A percentile compares a stretch with the other conserved stretches of the same genome.
Evolutionary conservation across 2,329 filamentous ascomycete genomes (phyloP).

Genomic region (Nothomitra cinnamomea): DNA sequence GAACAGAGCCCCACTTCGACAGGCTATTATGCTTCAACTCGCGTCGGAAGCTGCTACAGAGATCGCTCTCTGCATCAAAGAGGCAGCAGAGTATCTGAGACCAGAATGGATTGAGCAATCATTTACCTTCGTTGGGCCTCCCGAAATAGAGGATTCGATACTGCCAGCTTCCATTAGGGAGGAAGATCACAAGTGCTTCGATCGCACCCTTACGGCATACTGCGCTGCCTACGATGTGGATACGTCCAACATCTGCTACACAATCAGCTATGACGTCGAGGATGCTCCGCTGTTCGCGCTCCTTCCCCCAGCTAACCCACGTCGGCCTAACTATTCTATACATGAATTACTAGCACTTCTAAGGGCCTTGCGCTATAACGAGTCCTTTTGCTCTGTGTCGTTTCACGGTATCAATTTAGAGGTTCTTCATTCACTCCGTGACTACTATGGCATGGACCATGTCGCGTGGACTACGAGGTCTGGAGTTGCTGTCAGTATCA

Average conservation of each 20-base stretch:
- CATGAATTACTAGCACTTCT: constrained; percentile 54
- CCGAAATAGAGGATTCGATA: constrained; percentile 33
- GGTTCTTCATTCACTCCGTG: constrained; percentile 41
- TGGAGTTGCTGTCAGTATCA: constrained; percentile 34
- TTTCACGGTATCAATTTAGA: constrained; percentile 50
- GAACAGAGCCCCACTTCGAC: constrained; percentile 34
- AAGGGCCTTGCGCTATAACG: constrained; percentile 52
- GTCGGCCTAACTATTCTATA: constrained; percentile 36
- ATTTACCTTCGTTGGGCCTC: constrained; percentile 43
- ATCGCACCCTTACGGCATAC: constrained; percentile 51
- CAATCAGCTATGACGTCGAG: constrained; percentile 42
- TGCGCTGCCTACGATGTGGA: constrained; percentile 52
- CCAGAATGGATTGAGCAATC: constrained; percentile 49
- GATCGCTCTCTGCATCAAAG: constrained; percentile 43
- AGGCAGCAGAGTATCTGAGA: constrained; percentile 43
- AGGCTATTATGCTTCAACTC: constrained; percentile 37
- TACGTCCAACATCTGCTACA: constrained; percentile 48
- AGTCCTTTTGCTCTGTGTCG: constrained; percentile 49
- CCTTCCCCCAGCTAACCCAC: constrained; percentile 35
- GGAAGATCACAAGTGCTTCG: constrained; percentile 43
- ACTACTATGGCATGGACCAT: constrained; percentile 42
- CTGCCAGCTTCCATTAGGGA: constrained; percentile 32
- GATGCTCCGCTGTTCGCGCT: constrained; percentile 51
- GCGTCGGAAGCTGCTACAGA: constrained; percentile 47
- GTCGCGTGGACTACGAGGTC: constrained; percentile 44